Evolutionary conservation across 2,329 filamentous ascomycete genomes (phyloP), one percentile per base, ranked within the genome.

Genomic region (Fusarium solani-melongenae): DNA sequence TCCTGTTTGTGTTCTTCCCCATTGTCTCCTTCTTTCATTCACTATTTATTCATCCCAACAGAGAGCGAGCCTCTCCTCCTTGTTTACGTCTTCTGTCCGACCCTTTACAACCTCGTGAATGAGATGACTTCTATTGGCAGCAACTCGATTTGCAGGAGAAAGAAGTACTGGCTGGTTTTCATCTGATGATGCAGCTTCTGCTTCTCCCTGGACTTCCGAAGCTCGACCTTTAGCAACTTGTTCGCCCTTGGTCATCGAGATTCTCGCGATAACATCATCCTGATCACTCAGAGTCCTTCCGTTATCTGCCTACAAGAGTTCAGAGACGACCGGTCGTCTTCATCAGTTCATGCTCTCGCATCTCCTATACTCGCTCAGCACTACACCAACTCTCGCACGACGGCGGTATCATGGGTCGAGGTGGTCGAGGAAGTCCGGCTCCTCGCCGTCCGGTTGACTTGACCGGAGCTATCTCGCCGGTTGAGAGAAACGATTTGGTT

Each of bases 401-500:
- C 36, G 15, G 20, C 64, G 22, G 22, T 64, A 75, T 29, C 67
- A 87, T 87, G 85, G 81, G 80, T 60, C 81, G 84, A 64, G 82
- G 82, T 57, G 80, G 82, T 57, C 79, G 83, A 73, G 79, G 75
- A 63, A 75, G 74, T 57, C 80, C 78, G 66, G 81, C 77, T 56
- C 76, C 78, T 66, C 85, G 84, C 66, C 84, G 86, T 20, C 82
- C 87, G 39, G 84, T 87, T 44, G 88, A 90, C 69, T 74, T 91
- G 70, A 89, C 85, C 61, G 83, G 83, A 29, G 77, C 88, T 60
- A 79, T 91, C 39, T 87, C 81, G 22, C 53, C 80, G 6, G 81
- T 84, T 2, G 88, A 91, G 76, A 86, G 84, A 73, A 82, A 83
- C 34, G 88, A 91, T 66, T 79, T 92, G 44, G 81, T 83, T n/a